Base-by-base conservation (phyloP, 805 yeast species). In the Ogataea ganodermae region DNA sequence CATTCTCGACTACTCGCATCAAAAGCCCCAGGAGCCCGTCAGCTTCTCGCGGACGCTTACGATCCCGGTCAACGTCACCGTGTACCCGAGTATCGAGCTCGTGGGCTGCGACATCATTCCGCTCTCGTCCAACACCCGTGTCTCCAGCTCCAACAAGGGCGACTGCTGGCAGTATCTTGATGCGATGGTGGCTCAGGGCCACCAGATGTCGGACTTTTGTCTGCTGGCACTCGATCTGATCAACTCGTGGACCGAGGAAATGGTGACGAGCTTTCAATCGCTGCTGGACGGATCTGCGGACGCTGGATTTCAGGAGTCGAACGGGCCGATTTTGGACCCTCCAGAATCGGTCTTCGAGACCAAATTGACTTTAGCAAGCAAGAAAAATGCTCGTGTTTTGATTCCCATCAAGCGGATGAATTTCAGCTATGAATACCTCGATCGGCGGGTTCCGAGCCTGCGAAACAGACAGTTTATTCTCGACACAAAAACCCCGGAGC, bases 41-140 rank as follows among this genome's bases (percentile, higher is more conserved):
- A 28, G 23, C 4, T 74, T 76, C 53, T 72, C 78, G 14, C 75
- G 92, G 56, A 75, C 76, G 17, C 66, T 90, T 12, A 78, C 76
- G 12, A 76, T 89, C 2, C 92, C 96, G 0, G 72, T 88, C 23
- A 74, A 80, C 36, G 73, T 86, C 3, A 79, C 92, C 0, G 88
- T 89, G 1, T 75, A 82, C 51, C 81, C 91, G 2, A 80, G 90
- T 39, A 75, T 87, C 33, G 95, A 87, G 54, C 64, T 89, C 3
- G 83, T 85, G 1, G 83, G 88, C 3, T 85, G 84, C 62, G 96
- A 89, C 58, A 69, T 92, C 4, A 66, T 89, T 13, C 90, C 89
- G 1, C 58, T 85, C 16, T 66, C 68, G 3, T 61, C 67, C 13
- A 55, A 52, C 35, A 58, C 65, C 1, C 52, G 61, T 33, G 48